Base-by-base conservation (phyloP, 192 early-diverging fungal genomes). In the Fimicolochytrium jonesii region DNA sequence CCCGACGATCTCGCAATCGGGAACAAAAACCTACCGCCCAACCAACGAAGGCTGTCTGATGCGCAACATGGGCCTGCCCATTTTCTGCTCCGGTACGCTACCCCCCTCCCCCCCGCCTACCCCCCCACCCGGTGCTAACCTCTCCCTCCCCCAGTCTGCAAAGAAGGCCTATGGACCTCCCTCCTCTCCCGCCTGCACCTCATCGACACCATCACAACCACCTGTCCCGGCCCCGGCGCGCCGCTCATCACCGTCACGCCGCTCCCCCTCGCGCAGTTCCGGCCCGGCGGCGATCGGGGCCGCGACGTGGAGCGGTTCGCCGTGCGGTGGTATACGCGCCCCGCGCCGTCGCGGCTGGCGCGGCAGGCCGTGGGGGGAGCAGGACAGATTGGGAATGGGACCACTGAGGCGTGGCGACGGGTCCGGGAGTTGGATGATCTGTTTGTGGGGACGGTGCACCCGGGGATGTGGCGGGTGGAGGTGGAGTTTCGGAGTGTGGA, bases 11-110 rank as follows among this genome's bases (percentile, higher is more conserved):
- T 72, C 73, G 18, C 57, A 75, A 17, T 44, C 49, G 1, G 73
- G 73, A 6, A 56, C 54, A 33, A 79, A 79, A 56, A 73, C 76
- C 9, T 84, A 74, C 64, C 61, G 83, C 4, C 76, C 76, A 5
- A 81, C 76, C 32, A 68, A 85, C 65, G 83, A 85, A 61, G 69
- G 56, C 29, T 85, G 83, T 36, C 43, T 85, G 58, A 85, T 85
- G 83, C 68, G 83, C 25, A 83, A 85, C 61, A 85, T 83, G 83
- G 33, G 67, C 17, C 61, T 64, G 7, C 61, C 68, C 4, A 44
- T 52, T 4, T 79, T 84, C 44, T 84, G 83, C 47, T 7, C 48
- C 1, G 57, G 62, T 71, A 61, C 3, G 3, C 17, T 58, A n/a
- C n/a, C n/a, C n/a, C n/a, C n/a, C n/a, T 41, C 37, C 6, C 6